A percentile compares a stretch with the other conserved stretches of the same genome.
Conservation (phyloP, 2,329 filamentous ascomycete species). For the Fusarium sp. region DNA sequence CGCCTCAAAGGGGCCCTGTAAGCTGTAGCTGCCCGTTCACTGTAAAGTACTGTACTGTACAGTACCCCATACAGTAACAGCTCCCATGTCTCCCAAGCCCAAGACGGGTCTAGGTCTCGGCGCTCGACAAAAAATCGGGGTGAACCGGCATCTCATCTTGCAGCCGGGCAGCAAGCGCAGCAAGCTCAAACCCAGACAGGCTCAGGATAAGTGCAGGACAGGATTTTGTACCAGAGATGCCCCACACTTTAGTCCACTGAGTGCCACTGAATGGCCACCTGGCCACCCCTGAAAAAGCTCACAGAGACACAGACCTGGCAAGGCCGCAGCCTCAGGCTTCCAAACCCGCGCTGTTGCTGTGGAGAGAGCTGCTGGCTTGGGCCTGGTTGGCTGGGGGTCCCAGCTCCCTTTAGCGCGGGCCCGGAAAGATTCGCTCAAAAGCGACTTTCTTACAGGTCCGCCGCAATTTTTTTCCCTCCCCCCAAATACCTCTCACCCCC, state of each 20-base stretch:
- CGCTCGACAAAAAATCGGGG: slow-evolving; percentile 51
- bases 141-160: slow-evolving; percentile 52
- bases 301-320: slow-evolving; percentile 23
- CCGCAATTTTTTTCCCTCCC: slow-evolving; percentile 62
- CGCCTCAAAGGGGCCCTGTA: neutral
- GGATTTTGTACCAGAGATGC: slow-evolving; percentile 28
- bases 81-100: slow-evolving; percentile 30
- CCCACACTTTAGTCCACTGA: slow-evolving; percentile 34
- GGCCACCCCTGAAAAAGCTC: slow-evolving; percentile 40
- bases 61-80: slow-evolving; percentile 38
- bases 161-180: slow-evolving; percentile 42
- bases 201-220: slow-evolving; percentile 29
- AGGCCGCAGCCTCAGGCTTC: slow-evolving; percentile 52
- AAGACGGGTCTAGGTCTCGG: slow-evolving; percentile 48
- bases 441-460: slow-evolving; percentile 59
- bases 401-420: slow-evolving; percentile 52
- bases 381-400: slow-evolving; percentile 45
- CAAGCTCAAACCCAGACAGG: slow-evolving; percentile 23
- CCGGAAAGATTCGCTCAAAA: slow-evolving; percentile 69
- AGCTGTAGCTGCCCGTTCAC: neutral
- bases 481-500: slow-evolving; percentile 58
- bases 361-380: slow-evolving; percentile 43
- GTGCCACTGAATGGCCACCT: slow-evolving; percentile 39
- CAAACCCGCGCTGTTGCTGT: slow-evolving; percentile 50
- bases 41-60: slow-evolving; percentile 11